A percentile compares a stretch with the other conserved stretches of the same genome.
Evolutionary conservation across 306 rosid species (phyloP).

Genomic region (Quercus alba): DNA sequence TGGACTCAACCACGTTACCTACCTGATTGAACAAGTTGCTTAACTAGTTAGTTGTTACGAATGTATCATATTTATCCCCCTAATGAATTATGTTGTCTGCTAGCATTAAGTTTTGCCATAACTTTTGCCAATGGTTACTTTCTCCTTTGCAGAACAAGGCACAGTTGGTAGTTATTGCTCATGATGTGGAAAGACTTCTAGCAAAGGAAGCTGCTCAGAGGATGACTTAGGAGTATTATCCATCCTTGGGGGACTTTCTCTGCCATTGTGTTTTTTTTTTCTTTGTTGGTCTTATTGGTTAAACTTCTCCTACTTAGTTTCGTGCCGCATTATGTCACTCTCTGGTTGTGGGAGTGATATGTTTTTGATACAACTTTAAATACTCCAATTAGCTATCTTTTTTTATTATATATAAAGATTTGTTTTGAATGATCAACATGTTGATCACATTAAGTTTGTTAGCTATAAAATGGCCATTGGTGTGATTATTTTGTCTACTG

Average conservation of each 20-base stretch:
- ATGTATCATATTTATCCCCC: too few species aligned
- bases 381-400: neutral
- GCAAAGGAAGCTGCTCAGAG: constrained; percentile 48
- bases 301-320: neutral
- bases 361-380: neutral
- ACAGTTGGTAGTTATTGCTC: too few species aligned
- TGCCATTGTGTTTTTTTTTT: neutral
- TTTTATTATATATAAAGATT: neutral
- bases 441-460: neutral
- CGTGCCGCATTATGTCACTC: neutral
- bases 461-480: neutral
- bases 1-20: too few species aligned
- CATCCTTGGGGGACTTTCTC: neutral
- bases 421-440: too few species aligned
- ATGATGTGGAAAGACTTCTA: too few species aligned
- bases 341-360: neutral
- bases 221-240: constrained; percentile 27
- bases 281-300: too few species aligned
- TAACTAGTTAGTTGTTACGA: too few species aligned
- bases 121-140: too few species aligned
- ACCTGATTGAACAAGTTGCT: too few species aligned
- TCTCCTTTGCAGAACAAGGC: too few species aligned
- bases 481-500: neutral
- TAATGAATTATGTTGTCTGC: too few species aligned
- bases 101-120: too few species aligned